Evolutionary conservation across 176 grass and related monocot species (phyloP).

Genomic region (Saccharum spontaneum): DNA sequence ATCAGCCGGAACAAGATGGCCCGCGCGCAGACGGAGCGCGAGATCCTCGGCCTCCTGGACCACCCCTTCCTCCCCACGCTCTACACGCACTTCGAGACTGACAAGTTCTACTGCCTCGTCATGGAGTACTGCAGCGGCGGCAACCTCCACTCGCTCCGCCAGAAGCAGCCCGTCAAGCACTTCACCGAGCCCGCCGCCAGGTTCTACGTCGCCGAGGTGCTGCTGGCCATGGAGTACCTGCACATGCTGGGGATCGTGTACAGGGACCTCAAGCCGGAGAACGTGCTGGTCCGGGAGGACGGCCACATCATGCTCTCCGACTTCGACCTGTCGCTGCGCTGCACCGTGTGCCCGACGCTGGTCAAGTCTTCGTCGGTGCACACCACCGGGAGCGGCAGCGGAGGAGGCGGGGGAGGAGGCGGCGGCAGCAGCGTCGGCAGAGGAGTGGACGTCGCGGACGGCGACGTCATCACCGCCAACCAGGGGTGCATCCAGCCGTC

Average conservation of each 20-base stretch:
- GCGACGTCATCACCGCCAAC: background rate
- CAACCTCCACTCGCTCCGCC: constrained; percentile 49
- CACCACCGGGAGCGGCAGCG: too few species aligned
- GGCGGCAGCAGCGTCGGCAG: background rate
- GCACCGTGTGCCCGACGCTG: constrained; percentile 44
- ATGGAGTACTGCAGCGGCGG: constrained; percentile 47
- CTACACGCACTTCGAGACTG: constrained; percentile 42
- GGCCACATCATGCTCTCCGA: constrained; percentile 79
- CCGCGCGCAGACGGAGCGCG: constrained; percentile 52
- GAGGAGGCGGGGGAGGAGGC: background rate
- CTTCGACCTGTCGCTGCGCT: constrained; percentile 59
- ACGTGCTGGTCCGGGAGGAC: constrained; percentile 47
- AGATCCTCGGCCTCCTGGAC: constrained; percentile 55
- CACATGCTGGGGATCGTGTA: constrained; percentile 54
- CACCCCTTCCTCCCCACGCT: constrained; percentile 43
- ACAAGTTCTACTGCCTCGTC: constrained; percentile 46
- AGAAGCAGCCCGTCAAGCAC: constrained; percentile 50
- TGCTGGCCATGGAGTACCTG: constrained; percentile 47
- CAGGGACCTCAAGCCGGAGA: constrained; percentile 51
- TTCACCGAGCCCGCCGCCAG: constrained; percentile 45
- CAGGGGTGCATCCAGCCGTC: constrained; percentile 36
- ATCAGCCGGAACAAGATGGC: constrained; percentile 55
- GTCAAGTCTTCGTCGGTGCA: constrained; percentile 32
- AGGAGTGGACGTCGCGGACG: background rate
- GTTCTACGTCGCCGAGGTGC: constrained; percentile 46